Conservation (phyloP, 78 protist genomes). For the Isochrysis galbana region DNA sequence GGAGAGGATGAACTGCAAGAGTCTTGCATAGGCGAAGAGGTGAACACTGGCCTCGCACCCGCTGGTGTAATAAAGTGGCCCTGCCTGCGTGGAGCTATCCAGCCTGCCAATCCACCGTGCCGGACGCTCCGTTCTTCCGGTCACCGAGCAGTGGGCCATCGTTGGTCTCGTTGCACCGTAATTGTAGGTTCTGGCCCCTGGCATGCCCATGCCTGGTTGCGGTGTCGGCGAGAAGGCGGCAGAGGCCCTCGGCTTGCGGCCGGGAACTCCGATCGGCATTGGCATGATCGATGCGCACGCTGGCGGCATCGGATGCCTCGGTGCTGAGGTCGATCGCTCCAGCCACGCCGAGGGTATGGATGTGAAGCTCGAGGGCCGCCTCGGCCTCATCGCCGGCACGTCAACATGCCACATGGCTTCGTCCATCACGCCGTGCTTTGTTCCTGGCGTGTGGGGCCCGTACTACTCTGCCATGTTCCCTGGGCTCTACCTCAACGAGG, state of each 20-base stretch:
- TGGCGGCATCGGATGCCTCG: conserved; percentile 51
- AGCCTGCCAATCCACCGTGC: no score
- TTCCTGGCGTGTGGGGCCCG: background rate
- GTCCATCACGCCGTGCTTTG: background rate
- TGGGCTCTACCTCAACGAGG: conserved; percentile 43
- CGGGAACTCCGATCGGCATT: background rate
- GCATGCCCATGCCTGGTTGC: background rate
- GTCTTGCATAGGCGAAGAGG: background rate
- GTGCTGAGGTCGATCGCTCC: background rate
- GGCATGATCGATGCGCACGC: conserved; percentile 65
- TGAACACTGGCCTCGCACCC: no score
- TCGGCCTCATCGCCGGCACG: background rate
- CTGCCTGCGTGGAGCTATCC: no score
- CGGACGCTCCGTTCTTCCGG: no score
- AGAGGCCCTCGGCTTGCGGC: conserved; percentile 16
- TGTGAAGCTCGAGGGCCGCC: background rate
- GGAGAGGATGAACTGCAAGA: background rate
- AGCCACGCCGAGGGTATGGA: background rate
- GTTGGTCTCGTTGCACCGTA: no score
- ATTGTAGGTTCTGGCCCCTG: background rate
- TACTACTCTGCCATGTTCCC: conserved; percentile 46
- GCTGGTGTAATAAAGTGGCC: no score
- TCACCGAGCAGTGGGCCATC: no score
- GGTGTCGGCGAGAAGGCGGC: background rate
- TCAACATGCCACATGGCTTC: background rate